These are phyloP conservation scores for Metschnikowia cerradonensis DNA, from an alignment of 805 yeast species.

Conservation along the genomic window DNA sequence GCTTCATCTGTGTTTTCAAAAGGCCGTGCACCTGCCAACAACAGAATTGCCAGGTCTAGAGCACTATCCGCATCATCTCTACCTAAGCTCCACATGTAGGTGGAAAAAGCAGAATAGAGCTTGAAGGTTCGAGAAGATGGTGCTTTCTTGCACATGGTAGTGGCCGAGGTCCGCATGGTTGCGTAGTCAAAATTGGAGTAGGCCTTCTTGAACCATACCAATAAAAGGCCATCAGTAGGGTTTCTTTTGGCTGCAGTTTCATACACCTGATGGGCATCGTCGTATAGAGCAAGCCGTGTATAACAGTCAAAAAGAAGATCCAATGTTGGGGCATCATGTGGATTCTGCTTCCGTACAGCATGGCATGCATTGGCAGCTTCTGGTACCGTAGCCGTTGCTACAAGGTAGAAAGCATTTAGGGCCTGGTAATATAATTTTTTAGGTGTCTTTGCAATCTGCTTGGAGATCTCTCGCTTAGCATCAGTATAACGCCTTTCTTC, in stretches of 20 bases:
- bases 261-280: slow-evolving; percentile 46
- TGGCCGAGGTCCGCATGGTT: slow-evolving; percentile 51
- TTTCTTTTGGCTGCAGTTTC: slow-evolving; percentile 58
- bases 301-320: slow-evolving; percentile 46
- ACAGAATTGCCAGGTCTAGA: slow-evolving; percentile 25
- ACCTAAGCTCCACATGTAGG: slow-evolving; percentile 39
- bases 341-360: slow-evolving; percentile 31
- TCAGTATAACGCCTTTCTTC: slow-evolving; percentile 49
- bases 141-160: slow-evolving; percentile 17
- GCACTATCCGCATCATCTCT: slow-evolving; percentile 33
- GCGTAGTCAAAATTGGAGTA: slow-evolving; percentile 44
- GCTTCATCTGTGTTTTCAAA: slow-evolving; percentile 59
- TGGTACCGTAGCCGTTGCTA: slow-evolving; percentile 27
- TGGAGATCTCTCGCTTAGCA: slow-evolving; percentile 48
- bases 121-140: slow-evolving; percentile 29
- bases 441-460: slow-evolving; percentile 54
- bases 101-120: slow-evolving; percentile 55
- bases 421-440: slow-evolving; percentile 52
- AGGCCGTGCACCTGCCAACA: slow-evolving; percentile 52
- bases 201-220: slow-evolving; percentile 56
- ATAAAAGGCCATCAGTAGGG: slow-evolving; percentile 44
- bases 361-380: slow-evolving; percentile 32
- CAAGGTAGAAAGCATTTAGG: slow-evolving; percentile 33
- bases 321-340: slow-evolving; percentile 55
- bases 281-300: slow-evolving; percentile 22